Evolutionary conservation across 225 moss, liverwort and hornwort species (phyloP).

Genomic region (Sphagnum tenellum): DNA sequence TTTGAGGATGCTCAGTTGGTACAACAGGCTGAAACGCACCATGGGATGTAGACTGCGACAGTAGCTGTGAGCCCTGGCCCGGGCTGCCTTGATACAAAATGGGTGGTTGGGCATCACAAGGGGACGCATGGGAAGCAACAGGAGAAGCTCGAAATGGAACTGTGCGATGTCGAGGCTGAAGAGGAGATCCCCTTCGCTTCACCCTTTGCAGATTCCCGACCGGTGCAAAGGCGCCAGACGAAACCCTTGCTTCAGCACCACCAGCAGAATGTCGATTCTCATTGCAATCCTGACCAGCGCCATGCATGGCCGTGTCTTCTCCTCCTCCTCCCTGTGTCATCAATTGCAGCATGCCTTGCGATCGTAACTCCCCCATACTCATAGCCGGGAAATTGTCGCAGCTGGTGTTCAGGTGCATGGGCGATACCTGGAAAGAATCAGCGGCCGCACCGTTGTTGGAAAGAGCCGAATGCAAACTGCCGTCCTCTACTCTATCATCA

Average conservation of each 20-base stretch:
- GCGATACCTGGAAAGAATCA: slow-evolving; percentile 39
- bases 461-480: slow-evolving; percentile 23
- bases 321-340: slow-evolving; percentile 6
- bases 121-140: slow-evolving; percentile 14
- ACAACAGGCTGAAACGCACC: slow-evolving; percentile 39
- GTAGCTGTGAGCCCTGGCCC: slow-evolving; percentile 23
- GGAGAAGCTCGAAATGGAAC: slow-evolving; percentile 26
- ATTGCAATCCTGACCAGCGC: slow-evolving; percentile 15
- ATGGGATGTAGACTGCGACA: slow-evolving; percentile 13
- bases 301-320: slow-evolving; percentile 57
- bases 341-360: background rate
- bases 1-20: slow-evolving; percentile 35
- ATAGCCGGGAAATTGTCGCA: background rate
- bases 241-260: slow-evolving; percentile 4
- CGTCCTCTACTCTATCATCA: slow-evolving; percentile 21
- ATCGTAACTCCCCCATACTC: background rate
- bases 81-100: slow-evolving; percentile 20
- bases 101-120: slow-evolving; percentile 32
- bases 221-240: slow-evolving; percentile 3
- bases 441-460: slow-evolving; percentile 22
- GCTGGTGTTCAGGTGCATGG: slow-evolving; percentile 5
- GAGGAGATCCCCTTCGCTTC: slow-evolving; percentile 25
- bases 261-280: slow-evolving; percentile 12
- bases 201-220: slow-evolving; percentile 19
- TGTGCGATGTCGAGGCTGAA: slow-evolving; percentile 14